Evolutionary conservation across 2,329 filamentous ascomycete genomes (phyloP), one percentile per base, ranked within the genome.

Genomic region (Cordyceps farinosa): DNA sequence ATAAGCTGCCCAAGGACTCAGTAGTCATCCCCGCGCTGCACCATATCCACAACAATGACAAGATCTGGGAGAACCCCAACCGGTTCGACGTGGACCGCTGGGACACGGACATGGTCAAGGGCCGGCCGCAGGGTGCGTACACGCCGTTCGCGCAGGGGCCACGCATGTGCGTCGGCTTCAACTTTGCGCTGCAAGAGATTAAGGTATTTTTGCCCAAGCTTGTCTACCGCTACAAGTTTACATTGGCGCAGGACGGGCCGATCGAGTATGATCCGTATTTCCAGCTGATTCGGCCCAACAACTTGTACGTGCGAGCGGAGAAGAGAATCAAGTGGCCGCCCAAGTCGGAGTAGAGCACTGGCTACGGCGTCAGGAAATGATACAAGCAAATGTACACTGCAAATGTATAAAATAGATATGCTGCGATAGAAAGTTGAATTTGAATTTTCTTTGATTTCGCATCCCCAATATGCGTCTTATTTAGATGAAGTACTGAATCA

Each of bases 91-190:
- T 85, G 0, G 84, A 87, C 64, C 75, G 86, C 2, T 88, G 86
- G 86, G 80, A 82, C 65, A 79, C 79, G 0, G 79, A 82, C 0
- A 73, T 76, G 13, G 83, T 84, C 61, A 84, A 83, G 74, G 79
- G 78, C 66, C 70, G 79, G 2, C 82, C 81, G 52, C 78, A 78
- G 36, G 79, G 77, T 1, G 75, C 81, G 0, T 88, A 87, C 67
- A 75, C 83, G 3, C 86, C 86, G 0, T 89, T 88, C 65, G 85
- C 81, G 0, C 75, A 79, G 0, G 86, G 86, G 0, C 80, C 77
- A 0, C 76, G 86, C 1, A 81, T 80, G 74, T 88, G 86, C 65
- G 84, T 88, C 62, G 86, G 85, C 0, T 87, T 87, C 78, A 88
- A 87, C 72, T 87, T 88, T 70, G 86, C 85, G 0, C 74, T 88